A percentile compares a stretch with the other conserved stretches of the same genome.
These are phyloP conservation scores for Aureobasidium zeae DNA, from an alignment of 2,329 filamentous ascomycete genomes.

Conservation along the genomic window DNA sequence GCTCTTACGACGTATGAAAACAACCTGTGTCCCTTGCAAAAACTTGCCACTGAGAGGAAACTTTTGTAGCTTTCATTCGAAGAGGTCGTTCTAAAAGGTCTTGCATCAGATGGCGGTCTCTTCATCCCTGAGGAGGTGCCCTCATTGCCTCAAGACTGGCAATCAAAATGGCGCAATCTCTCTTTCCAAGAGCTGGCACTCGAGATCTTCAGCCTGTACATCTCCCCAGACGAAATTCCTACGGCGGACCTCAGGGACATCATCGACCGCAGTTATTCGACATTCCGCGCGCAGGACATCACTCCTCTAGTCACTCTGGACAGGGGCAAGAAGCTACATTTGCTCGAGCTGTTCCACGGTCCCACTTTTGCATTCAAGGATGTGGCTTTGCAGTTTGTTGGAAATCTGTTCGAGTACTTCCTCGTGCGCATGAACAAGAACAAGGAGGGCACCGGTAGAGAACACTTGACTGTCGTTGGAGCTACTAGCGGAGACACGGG, in stretches of 20 bases:
- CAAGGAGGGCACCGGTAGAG: slow-evolving; percentile 57
- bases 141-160: slow-evolving; percentile 51
- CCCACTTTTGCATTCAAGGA: slow-evolving; percentile 96
- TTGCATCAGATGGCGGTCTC: slow-evolving; percentile 76
- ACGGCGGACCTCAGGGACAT: slow-evolving; percentile 69
- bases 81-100: slow-evolving; percentile 79
- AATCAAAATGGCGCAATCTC: slow-evolving; percentile 64
- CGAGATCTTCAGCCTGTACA: slow-evolving; percentile 78
- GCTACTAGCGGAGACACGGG: slow-evolving; percentile 85
- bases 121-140: slow-evolving; percentile 84
- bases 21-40: slow-evolving; percentile 2
- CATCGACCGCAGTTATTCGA: slow-evolving; percentile 76
- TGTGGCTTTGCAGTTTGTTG: slow-evolving; percentile 83
- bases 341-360: slow-evolving; percentile 93
- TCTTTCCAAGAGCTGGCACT: slow-evolving; percentile 75
- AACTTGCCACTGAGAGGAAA: slow-evolving; percentile 18
- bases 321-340: slow-evolving; percentile 60
- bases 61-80: slow-evolving; percentile 69
- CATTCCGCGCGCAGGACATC: slow-evolving; percentile 70
- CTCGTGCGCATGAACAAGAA: slow-evolving; percentile 62
- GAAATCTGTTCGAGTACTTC: slow-evolving; percentile 93
- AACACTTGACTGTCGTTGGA: slow-evolving; percentile 78
- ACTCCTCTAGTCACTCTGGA: slow-evolving; percentile 74
- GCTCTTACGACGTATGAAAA: slow-evolving; percentile 49
- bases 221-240: slow-evolving; percentile 75